Conservation (phyloP, 495 filamentous ascomycete species). For the Penicillium ucsense region DNA sequence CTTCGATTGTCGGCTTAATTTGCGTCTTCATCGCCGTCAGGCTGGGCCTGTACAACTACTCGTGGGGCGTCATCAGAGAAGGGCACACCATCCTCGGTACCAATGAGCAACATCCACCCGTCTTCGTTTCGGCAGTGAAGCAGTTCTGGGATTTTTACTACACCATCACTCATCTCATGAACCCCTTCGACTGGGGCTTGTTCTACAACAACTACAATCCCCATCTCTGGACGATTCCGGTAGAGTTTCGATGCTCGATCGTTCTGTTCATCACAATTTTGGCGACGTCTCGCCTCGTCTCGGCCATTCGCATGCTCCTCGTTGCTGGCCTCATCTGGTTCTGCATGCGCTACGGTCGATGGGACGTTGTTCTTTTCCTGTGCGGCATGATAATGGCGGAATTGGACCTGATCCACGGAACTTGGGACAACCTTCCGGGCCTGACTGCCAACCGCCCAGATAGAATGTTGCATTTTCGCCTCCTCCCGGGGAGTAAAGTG, state of each 20-base stretch:
- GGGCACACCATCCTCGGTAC: slow-evolving; percentile 36
- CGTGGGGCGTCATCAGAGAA: slow-evolving; percentile 26
- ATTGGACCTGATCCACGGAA: slow-evolving; percentile 40
- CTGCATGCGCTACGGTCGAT: slow-evolving; percentile 48
- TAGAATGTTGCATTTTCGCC: slow-evolving; percentile 12
- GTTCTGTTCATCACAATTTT: slow-evolving; percentile 52
- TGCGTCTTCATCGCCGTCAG: slow-evolving; percentile 46
- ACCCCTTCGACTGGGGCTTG: slow-evolving; percentile 45
- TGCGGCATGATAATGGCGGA: slow-evolving; percentile 52
- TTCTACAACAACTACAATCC: slow-evolving; percentile 53
- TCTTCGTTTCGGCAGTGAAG: slow-evolving; percentile 35
- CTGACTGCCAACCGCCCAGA: slow-evolving; percentile 3
- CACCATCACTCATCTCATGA: slow-evolving; percentile 38
- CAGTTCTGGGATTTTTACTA: slow-evolving; percentile 39
- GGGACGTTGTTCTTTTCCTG: slow-evolving; percentile 52
- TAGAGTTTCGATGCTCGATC: slow-evolving; percentile 58
- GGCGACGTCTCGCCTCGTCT: slow-evolving; percentile 41
- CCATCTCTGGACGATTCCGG: slow-evolving; percentile 65
- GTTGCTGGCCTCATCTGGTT: slow-evolving; percentile 41
- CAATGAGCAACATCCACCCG: slow-evolving; percentile 36
- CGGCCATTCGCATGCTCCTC: slow-evolving; percentile 35
- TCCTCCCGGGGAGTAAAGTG: slow-evolving; percentile 17
- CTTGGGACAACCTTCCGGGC: slow-evolving; percentile 23
- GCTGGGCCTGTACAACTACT: slow-evolving; percentile 39
- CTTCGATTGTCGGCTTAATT: slow-evolving; percentile 46